Evolutionary conservation across 257 asterid species (phyloP).

Genomic region (Eucommia ulmoides): DNA sequence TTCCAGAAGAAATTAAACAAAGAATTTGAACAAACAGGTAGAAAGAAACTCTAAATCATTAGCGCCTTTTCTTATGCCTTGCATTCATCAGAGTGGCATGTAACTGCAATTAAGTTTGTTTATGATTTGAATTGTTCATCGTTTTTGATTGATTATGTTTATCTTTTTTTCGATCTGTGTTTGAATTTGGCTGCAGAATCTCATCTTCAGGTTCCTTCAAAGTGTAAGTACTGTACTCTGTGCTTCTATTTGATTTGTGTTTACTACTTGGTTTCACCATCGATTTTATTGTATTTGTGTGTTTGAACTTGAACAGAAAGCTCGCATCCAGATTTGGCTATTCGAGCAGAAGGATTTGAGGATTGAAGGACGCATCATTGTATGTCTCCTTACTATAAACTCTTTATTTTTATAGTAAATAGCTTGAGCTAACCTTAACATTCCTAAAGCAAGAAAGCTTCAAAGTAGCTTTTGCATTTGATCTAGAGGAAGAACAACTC

Average conservation of each 20-base stretch:
- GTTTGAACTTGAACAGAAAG: slow-evolving; percentile 22
- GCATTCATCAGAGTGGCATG: too few relatives aligned
- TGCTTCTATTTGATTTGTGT: background rate
- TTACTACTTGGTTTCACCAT: background rate
- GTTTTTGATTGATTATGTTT: background rate
- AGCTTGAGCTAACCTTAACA: too few relatives aligned
- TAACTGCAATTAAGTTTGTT: too few relatives aligned
- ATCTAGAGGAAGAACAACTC: too few relatives aligned
- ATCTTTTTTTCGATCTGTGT: background rate
- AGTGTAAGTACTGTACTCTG: slow-evolving; percentile 26
- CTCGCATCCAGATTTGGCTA: slow-evolving; percentile 50
- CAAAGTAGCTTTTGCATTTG: too few relatives aligned
- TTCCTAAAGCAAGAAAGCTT: too few relatives aligned
- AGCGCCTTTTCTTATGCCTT: too few relatives aligned
- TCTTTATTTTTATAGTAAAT: too few relatives aligned
- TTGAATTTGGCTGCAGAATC: slow-evolving; percentile 25
- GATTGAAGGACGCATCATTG: slow-evolving; percentile 56
- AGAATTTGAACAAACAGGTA: too few relatives aligned
- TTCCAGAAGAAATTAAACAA: too few relatives aligned
- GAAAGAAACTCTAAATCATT: too few relatives aligned
- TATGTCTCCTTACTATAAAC: slow-evolving; percentile 6
- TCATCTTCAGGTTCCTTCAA: slow-evolving; percentile 56
- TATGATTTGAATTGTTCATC: background rate
- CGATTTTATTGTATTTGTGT: background rate
- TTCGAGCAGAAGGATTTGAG: slow-evolving; percentile 57